Base-by-base conservation (phyloP, 441 rosid species). In the Pelargonium fulgidum region DNA sequence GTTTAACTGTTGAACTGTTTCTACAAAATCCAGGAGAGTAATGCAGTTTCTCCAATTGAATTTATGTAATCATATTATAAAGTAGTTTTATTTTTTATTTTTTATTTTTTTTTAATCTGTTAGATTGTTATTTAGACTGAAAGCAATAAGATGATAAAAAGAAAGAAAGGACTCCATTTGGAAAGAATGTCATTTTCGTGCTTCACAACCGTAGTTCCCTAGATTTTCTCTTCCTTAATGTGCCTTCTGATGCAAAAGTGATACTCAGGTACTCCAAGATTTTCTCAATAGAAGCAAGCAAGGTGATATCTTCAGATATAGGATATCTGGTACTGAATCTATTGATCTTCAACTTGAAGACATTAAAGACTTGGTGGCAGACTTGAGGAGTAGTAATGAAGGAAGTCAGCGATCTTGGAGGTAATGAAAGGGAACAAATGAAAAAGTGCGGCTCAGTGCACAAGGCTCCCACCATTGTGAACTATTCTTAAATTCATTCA, bases 321-420 rank as follows among this genome's bases (percentile, higher is more conserved):
- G 80, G 65, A 70, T 85, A 65, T 73, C 88, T 69, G 89, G 89
- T 62, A 68, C 61, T 54, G 61, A 54, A 16, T 54, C 61, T 16
- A 16, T 85, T 48, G 92, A 91, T 81, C 86, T 87, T 72, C 89
- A 88, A 68, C 72, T 87, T 3, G 93, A 90, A 72, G 97, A 89
- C 67, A 86, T 90, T 65, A 90, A 82, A 71, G 92, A 86, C 75
- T 75, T 87, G 84, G 67, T 84, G 73, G 96, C 90, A 68, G 96
- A 87, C 66, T 75, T 88, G 75, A 84, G 84, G 77, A 87, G 77
- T 72, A 76, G 78, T 77, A 81, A 79, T 68, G 92, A 81, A 76
- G 96, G 79, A 80, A 89, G 86, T 76, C 90, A 61, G 68, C 62
- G 75, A 66, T 87, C 90, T 75, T 89, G 95, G 98, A 91, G 98